Evolutionary conservation across 352 stramenopile species (phyloP).

Genomic region (Blastocystis sp.): DNA sequence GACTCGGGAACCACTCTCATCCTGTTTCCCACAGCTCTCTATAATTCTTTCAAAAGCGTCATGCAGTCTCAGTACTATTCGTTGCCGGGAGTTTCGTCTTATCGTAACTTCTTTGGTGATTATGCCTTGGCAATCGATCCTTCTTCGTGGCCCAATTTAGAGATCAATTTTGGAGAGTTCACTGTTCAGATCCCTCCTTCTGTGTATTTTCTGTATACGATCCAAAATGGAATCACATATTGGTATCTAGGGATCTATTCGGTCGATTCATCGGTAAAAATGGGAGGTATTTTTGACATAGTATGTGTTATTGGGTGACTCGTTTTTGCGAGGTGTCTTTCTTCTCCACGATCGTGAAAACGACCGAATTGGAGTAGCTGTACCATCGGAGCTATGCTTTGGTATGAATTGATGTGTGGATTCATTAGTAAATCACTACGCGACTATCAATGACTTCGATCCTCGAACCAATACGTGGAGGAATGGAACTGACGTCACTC

Average conservation of each 20-base stretch:
- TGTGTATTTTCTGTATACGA: neutral
- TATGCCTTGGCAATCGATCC: neutral
- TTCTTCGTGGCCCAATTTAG: neutral
- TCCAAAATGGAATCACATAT: neutral
- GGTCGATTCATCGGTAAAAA: neutral
- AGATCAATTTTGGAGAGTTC: neutral
- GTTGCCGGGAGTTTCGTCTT: neutral
- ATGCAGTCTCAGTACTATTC: neutral
- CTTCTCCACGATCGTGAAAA: neutral
- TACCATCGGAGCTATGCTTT: neutral
- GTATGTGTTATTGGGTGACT: slow-evolving; percentile 7
- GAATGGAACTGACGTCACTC: neutral
- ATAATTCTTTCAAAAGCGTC: neutral
- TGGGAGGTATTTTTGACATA: neutral
- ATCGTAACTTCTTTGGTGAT: neutral
- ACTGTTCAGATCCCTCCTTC: neutral
- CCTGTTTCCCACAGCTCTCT: neutral
- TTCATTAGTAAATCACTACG: neutral
- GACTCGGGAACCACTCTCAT: slow-evolving; percentile 20
- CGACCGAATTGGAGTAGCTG: neutral
- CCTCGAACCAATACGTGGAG: neutral
- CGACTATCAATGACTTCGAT: neutral
- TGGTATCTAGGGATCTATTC: slow-evolving; percentile 19
- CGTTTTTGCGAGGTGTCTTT: neutral
- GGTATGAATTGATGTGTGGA: neutral